Conservation (phyloP, 2,329 filamentous ascomycete genomes). For the Colletotrichum sp. region DNA sequence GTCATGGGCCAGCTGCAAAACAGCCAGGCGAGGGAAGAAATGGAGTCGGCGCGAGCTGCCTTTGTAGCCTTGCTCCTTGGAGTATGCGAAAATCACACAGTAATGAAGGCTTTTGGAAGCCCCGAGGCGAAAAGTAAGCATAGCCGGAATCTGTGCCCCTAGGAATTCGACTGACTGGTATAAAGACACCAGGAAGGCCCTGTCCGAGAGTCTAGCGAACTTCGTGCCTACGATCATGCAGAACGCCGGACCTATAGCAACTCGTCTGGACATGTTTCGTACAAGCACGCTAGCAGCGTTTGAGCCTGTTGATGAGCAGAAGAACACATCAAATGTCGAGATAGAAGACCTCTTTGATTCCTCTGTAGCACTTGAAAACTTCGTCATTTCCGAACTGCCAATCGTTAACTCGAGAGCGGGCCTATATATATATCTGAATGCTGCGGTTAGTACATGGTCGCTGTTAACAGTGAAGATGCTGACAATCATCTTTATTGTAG, state of each 20-base stretch:
- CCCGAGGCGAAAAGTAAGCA: slow-evolving; percentile 57
- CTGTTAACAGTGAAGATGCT: slow-evolving; percentile 20
- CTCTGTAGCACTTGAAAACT: slow-evolving; percentile 59
- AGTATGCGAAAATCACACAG: slow-evolving; percentile 63
- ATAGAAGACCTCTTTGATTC: slow-evolving; percentile 66
- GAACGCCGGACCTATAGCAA: slow-evolving; percentile 57
- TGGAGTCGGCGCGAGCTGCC: slow-evolving; percentile 65
- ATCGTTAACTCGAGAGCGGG: slow-evolving; percentile 79
- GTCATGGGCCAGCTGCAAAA: slow-evolving; percentile 51
- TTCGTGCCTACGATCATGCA: slow-evolving; percentile 66
- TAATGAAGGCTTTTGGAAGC: slow-evolving; percentile 59
- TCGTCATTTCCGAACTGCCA: slow-evolving; percentile 68
- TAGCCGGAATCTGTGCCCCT: not conserved
- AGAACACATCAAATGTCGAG: slow-evolving; percentile 51
- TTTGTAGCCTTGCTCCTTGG: slow-evolving; percentile 68
- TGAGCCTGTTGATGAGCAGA: slow-evolving; percentile 60
- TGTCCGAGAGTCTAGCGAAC: slow-evolving; percentile 55
- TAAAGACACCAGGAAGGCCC: slow-evolving; percentile 50
- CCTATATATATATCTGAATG: slow-evolving; percentile 84
- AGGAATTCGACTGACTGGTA: not conserved
- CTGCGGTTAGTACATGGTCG: slow-evolving; percentile 63
- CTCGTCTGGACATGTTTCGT: slow-evolving; percentile 62
- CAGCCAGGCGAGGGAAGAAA: slow-evolving; percentile 57
- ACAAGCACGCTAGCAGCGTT: slow-evolving; percentile 59
- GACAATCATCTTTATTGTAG: slow-evolving; percentile 48